Conservation (phyloP, 345 rosid species). For the Eucalyptus rudis region DNA sequence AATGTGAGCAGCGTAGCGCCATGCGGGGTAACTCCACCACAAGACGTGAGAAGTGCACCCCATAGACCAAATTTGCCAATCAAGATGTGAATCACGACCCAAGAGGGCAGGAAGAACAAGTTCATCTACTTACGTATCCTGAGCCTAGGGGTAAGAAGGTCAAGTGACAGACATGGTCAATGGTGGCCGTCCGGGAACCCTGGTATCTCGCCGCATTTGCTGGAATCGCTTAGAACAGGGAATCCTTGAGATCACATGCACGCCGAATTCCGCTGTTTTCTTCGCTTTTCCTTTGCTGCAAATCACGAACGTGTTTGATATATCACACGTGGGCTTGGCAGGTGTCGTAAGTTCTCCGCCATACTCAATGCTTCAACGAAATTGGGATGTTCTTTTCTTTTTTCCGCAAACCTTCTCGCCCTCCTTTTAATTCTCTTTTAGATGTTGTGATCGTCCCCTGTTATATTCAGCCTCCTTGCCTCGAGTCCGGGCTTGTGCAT, state of each 20-base stretch:
- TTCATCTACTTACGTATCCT: accelerated
- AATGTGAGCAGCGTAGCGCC: neutral
- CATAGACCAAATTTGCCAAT: neutral
- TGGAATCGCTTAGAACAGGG: neutral
- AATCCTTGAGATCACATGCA: neutral
- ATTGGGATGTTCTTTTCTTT: neutral
- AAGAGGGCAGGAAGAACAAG: neutral
- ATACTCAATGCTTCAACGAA: neutral
- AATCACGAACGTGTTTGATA: neutral
- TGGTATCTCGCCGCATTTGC: neutral
- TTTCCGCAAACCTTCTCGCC: neutral
- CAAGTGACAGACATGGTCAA: neutral
- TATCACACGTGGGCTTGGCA: neutral
- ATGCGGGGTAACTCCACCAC: neutral
- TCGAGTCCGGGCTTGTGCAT: neutral
- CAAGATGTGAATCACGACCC: neutral
- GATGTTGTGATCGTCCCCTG: neutral
- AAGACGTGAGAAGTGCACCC: neutral
- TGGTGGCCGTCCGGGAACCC: neutral
- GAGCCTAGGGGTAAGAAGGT: too few relatives aligned
- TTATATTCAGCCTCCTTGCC: neutral
- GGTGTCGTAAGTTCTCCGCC: neutral
- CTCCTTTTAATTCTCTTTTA: neutral
- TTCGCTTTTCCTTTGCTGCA: neutral
- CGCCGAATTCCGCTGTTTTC: neutral